Evolutionary conservation across 2,329 filamentous ascomycete species (phyloP).

Genomic region (Fusarium sarcochroum): DNA sequence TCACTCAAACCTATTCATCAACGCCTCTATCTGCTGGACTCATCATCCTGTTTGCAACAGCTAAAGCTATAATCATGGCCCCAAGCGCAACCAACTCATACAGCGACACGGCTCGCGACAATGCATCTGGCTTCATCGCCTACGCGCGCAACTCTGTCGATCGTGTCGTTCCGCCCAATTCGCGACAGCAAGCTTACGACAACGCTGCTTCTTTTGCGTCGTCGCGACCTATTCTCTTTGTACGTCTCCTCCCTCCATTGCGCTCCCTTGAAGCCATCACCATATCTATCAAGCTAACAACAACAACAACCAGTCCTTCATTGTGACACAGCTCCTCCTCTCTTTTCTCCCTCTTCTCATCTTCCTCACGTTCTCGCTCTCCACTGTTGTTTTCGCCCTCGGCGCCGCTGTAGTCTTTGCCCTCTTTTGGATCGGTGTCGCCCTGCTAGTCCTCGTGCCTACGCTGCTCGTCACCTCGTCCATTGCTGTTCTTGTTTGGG

Average conservation of each 20-base stretch:
- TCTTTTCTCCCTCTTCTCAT: conserved; percentile 76
- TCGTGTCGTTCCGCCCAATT: conserved; percentile 70
- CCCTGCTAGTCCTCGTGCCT: conserved; percentile 76
- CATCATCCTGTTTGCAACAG: neutral
- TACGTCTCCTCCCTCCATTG: conserved; percentile 58
- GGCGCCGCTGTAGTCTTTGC: conserved; percentile 74
- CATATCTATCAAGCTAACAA: neutral
- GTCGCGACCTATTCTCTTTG: conserved; percentile 77
- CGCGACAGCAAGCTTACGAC: conserved; percentile 69
- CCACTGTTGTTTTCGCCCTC: conserved; percentile 73
- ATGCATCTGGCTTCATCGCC: conserved; percentile 54
- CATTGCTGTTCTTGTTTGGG: conserved; percentile 75
- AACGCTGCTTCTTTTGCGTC: conserved; percentile 69
- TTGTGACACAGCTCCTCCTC: conserved; percentile 74
- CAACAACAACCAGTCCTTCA: conserved; percentile 69
- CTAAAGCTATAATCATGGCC: conserved; percentile 17
- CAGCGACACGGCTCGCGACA: conserved; percentile 50
- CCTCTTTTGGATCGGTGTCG: conserved; percentile 76
- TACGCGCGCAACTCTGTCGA: conserved; percentile 63
- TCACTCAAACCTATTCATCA: neutral
- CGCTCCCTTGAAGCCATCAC: neutral
- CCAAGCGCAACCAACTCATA: conserved; percentile 26
- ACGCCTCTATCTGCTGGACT: neutral
- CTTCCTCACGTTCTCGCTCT: conserved; percentile 76
- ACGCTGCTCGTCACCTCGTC: conserved; percentile 76